Evolutionary conservation across 2,329 filamentous ascomycete genomes (phyloP), one percentile per base, ranked within the genome.

Genomic region (Penicillium verrucosum): DNA sequence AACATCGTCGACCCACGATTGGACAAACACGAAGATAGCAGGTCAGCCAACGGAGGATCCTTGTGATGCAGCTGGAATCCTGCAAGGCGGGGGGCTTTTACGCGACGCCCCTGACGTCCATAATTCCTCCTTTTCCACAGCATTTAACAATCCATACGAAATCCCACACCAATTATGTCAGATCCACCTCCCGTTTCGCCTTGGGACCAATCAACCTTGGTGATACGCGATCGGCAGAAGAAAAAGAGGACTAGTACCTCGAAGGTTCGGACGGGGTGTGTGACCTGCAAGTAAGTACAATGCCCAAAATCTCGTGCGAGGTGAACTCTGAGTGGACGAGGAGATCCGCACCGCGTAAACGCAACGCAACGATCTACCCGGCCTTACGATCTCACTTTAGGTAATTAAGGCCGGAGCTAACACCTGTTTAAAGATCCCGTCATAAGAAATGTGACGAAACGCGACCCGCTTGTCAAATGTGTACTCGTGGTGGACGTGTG

Each of bases 371-470:
- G 30, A 37, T 49, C 32, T 37, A 37, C 45, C 44, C 16, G n/a
- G 34, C 16, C 45, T 4, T 36, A 36, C 10, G 14, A 27, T 37
- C 30, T 18, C 10, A 48, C 21, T 16, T 12, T 7, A 14, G 16
- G 46, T 10, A 27, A 21, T 21, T 21, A 25, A n/a, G 18, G 2
- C 10, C 10, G 21, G 11, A 23, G 30, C 49, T 51, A 44, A 51
- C 23, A 37, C n/a, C 23, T 8, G 40, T 34, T 12, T 8, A 12
- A 32, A 55, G 53, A 18, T 29, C 46, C 3, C 53, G 53, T 5
- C 53, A 55, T 8, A 55, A 51, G 16, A 55, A 55, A 37, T 55
- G 53, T 27, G 53, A 55, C 18, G 53, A 55, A 44, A 37, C 53
- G 14, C 53, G 46, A 29, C 53, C 53, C 30, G n/a, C 46, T 29